Conservation (phyloP, 768 basidiomycete genomes). For the Lentinula sp. region DNA sequence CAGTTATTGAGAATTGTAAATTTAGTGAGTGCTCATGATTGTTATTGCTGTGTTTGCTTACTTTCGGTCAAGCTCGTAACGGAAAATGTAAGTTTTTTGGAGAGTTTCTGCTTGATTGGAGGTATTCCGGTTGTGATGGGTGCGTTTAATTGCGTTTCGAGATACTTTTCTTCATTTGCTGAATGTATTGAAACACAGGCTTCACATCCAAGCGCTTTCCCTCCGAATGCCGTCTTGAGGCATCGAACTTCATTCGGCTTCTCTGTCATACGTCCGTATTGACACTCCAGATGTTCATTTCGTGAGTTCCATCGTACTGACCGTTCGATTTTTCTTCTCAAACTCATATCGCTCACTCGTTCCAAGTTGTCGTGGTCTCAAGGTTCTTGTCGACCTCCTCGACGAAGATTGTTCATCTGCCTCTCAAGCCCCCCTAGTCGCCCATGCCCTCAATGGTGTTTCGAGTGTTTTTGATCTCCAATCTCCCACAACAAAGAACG, state of each 20-base stretch:
- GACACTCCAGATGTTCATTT: slow-evolving; percentile 98
- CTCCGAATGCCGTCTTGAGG: slow-evolving; percentile 89
- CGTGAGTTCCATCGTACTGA: slow-evolving; percentile 50
- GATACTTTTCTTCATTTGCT: not conserved
- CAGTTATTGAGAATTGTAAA: slow-evolving; percentile 88
- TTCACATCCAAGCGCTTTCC: slow-evolving; percentile 95
- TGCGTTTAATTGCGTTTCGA: slow-evolving; percentile 22
- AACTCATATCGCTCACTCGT: not conserved
- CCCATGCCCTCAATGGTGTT: slow-evolving; percentile 91
- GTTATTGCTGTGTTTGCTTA: slow-evolving; percentile 27
- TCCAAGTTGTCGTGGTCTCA: slow-evolving; percentile 84
- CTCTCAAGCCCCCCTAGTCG: slow-evolving; percentile 85
- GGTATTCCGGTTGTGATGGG: slow-evolving; percentile 97
- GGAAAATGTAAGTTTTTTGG: slow-evolving; percentile 77
- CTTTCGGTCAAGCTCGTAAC: slow-evolving; percentile 44
- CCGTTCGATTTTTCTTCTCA: not conserved
- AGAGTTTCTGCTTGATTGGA: slow-evolving; percentile 92
- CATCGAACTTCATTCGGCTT: slow-evolving; percentile 89
- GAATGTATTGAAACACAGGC: slow-evolving; percentile 32
- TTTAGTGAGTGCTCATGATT: slow-evolving; percentile 42
- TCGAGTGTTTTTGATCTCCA: slow-evolving; percentile 94
- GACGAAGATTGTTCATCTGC: slow-evolving; percentile 81
- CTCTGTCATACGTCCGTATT: slow-evolving; percentile 90
- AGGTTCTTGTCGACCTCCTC: slow-evolving; percentile 90
- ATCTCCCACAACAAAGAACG: slow-evolving; percentile 94